Evolutionary conservation across 306 rosid species (phyloP).

Genomic region (Lathyrus aphaca): DNA sequence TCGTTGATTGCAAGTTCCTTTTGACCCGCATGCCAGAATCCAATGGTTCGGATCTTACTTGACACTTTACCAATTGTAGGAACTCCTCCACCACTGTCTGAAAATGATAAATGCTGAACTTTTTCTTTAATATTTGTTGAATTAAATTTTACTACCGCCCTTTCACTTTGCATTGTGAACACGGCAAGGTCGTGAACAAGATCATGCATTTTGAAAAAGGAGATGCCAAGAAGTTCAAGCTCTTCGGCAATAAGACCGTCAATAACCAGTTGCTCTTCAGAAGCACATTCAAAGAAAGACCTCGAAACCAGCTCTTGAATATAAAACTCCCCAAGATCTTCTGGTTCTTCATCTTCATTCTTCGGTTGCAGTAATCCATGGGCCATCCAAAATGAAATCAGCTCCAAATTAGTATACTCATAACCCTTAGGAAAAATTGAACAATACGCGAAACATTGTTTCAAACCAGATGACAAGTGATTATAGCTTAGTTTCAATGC

Average conservation of each 20-base stretch:
- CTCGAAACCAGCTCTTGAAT: conserved; percentile 38
- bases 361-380: conserved; percentile 38
- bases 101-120: conserved; percentile 40
- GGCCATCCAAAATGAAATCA: conserved; percentile 43
- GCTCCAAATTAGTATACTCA: conserved; percentile 28
- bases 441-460: conserved; percentile 34
- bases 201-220: conserved; percentile 37
- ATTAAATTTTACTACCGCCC: conserved; percentile 24
- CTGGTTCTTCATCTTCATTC: conserved; percentile 34
- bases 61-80: conserved; percentile 13
- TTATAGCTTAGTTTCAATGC: conserved; percentile 36
- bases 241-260: conserved; percentile 41
- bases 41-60: conserved; percentile 27
- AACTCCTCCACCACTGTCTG: conserved; percentile 26
- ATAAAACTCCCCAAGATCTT: conserved; percentile 35
- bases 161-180: conserved; percentile 39
- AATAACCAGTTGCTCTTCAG: conserved; percentile 35
- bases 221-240: conserved; percentile 37
- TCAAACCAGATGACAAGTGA: conserved; percentile 30
- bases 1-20: conserved; percentile 22
- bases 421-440: conserved; percentile 37
- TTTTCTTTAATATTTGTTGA: conserved; percentile 29
- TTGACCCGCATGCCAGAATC: conserved; percentile 39
- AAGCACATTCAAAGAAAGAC: conserved; percentile 38
- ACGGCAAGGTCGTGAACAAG: conserved; percentile 38